Evolutionary conservation across 257 asterid genomes (phyloP), one percentile per base, ranked within the genome.

Genomic region (Capsicum pubescens): DNA sequence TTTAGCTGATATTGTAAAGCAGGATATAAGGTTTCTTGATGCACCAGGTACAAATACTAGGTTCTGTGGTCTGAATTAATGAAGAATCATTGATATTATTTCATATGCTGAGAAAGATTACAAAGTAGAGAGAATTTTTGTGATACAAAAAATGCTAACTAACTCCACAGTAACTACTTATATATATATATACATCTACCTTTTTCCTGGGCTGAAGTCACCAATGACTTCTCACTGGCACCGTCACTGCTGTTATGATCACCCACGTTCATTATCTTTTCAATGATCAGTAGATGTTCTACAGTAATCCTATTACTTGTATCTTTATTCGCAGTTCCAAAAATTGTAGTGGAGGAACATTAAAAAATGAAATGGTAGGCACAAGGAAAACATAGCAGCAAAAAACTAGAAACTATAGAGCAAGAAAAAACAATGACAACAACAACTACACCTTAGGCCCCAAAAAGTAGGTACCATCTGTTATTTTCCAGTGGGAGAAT

Each of bases 1-100:
- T 86, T 88, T 95, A 3, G 90, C 90, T 13, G 90, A 91, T 39
- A 88, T 89, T 8, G 92, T 92, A 79, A 91, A 85, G 87, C 95
- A 88, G 86, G 98, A 92, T 71, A 87, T 82, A 67, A 86, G 98
- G 86, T 92, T 89, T 86, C 93, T 95, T 61, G 97, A 95, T 72
- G 92, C 93, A 71, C 94, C 92, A 90, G 98, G 98, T 93, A 80
- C 44, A 66, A 36, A 66, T 63, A 70, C 58, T 64, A 57, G 70
- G 50, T 79, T 21, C 78, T 69, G 78, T 69, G 55, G 15, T 4
- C 55, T 42, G 55, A n/a, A 42, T 26, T 26, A 26, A 1, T 26
- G 32, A 26, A 26, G 32, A 26, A 26, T 26, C 32, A 26, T 26
- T 26, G 32, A 26, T 26, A 26, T 26, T 26, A 26, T 26, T 26